These are phyloP conservation scores for Beauveria pseudobassiana DNA, from an alignment of 2,329 filamentous ascomycete genomes.

Conservation along the genomic window DNA sequence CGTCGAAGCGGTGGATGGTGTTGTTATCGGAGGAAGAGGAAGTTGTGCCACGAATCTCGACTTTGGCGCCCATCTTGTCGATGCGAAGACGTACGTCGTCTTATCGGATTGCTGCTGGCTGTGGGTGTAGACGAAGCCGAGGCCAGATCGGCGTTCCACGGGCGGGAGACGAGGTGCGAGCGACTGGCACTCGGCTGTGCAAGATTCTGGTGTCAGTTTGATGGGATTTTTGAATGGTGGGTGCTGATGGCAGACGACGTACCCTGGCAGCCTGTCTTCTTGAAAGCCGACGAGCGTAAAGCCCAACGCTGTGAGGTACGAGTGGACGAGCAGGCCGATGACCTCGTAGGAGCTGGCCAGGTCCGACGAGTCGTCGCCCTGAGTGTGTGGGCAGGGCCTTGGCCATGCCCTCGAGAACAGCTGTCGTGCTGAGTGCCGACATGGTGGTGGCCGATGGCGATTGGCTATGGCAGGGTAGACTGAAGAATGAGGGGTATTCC, in stretches of 20 bases:
- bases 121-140: slow-evolving; percentile 82
- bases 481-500: neutral
- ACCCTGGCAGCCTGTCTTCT: slow-evolving; percentile 73
- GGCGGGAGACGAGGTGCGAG: slow-evolving; percentile 55
- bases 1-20: slow-evolving; percentile 69
- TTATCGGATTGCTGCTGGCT: slow-evolving; percentile 70
- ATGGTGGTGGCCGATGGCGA: slow-evolving; percentile 1
- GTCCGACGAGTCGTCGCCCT: slow-evolving; percentile 49
- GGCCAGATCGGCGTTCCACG: slow-evolving; percentile 72
- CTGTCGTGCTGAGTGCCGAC: slow-evolving; percentile 21
- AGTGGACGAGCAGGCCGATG: slow-evolving; percentile 75
- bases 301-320: slow-evolving; percentile 70
- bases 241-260: slow-evolving; percentile 16
- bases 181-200: slow-evolving; percentile 39
- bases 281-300: slow-evolving; percentile 79
- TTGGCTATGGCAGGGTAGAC: neutral
- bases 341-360: slow-evolving; percentile 71
- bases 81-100: slow-evolving; percentile 55
- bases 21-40: slow-evolving; percentile 63
- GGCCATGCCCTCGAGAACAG: slow-evolving; percentile 49
- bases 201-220: too few relatives aligned
- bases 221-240: too few relatives aligned
- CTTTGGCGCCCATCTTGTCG: slow-evolving; percentile 73
- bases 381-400: slow-evolving; percentile 49
- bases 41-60: slow-evolving; percentile 71